Conservation (phyloP, 2,329 filamentous ascomycete genomes). For the Claviceps arundinis region DNA sequence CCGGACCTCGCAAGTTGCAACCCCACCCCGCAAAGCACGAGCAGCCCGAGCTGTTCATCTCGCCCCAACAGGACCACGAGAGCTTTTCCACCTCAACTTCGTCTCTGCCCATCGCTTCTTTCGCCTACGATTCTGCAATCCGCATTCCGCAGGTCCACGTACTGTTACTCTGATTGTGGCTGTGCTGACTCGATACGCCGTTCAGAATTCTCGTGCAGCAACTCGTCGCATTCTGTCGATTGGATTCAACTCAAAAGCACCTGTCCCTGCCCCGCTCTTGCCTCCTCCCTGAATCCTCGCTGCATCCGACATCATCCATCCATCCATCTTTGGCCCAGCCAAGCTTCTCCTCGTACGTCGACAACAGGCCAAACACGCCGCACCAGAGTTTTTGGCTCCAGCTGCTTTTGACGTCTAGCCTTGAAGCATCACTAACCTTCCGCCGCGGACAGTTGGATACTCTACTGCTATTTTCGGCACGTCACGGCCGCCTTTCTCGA, state of each 20-base stretch:
- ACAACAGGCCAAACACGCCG: not conserved
- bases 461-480: not conserved
- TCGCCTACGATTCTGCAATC: not conserved
- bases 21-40: not conserved
- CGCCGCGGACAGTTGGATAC: not conserved
- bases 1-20: not conserved
- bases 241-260: not conserved
- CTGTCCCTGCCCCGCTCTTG: constrained; percentile 6
- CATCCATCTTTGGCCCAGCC: not conserved
- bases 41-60: constrained; percentile 1
- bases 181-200: not conserved
- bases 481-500: too few species aligned
- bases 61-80: not conserved
- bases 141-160: not conserved
- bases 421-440: not conserved
- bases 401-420: not conserved
- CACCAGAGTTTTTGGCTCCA: not conserved
- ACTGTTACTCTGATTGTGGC: not conserved
- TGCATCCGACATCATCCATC: too few species aligned
- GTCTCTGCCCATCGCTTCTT: not conserved
- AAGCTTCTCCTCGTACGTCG: not conserved
- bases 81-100: not conserved
- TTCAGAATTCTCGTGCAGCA: not conserved
- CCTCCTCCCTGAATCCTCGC: not conserved
- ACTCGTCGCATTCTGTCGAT: not conserved